A percentile compares a stretch with the other conserved stretches of the same genome.
Conservation (phyloP, 176 grass and related monocot genomes). For the Oryza longistaminata region DNA sequence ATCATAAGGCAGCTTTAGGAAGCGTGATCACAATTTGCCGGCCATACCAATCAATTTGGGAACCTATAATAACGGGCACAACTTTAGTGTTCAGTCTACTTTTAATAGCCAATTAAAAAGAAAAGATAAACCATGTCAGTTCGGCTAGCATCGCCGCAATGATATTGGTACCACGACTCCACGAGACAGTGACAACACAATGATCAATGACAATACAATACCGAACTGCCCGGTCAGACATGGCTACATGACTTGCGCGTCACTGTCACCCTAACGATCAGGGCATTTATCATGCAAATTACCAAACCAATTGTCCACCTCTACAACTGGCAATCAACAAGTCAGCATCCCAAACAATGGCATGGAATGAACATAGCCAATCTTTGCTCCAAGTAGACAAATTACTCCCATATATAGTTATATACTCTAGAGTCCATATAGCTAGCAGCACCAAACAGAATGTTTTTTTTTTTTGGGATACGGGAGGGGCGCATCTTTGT, state of each 20-base stretch:
- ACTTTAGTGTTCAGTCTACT: too few species aligned
- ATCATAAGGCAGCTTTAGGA: too few species aligned
- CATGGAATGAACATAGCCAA: neutral
- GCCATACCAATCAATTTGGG: too few species aligned
- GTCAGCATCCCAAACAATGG: neutral
- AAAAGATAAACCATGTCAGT: neutral
- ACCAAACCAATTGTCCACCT: neutral
- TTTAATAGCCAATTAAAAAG: neutral
- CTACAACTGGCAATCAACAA: neutral
- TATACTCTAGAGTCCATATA: neutral
- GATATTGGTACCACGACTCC: neutral
- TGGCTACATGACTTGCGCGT: neutral
- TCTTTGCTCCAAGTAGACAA: neutral
- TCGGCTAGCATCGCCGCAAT: neutral
- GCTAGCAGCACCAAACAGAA: neutral
- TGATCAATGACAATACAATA: neutral
- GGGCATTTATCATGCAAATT: neutral
- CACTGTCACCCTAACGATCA: conserved; percentile 4
- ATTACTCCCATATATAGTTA: neutral
- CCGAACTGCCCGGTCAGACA: conserved; percentile 10
- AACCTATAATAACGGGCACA: too few species aligned
- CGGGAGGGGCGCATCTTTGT: too few species aligned
- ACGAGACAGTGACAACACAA: neutral
- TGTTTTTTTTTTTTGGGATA: neutral
- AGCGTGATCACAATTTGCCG: too few species aligned